phyloP scores from a whole-genome alignment of 1,139 yeast species.

The Hansenula lynferdii region DNA sequence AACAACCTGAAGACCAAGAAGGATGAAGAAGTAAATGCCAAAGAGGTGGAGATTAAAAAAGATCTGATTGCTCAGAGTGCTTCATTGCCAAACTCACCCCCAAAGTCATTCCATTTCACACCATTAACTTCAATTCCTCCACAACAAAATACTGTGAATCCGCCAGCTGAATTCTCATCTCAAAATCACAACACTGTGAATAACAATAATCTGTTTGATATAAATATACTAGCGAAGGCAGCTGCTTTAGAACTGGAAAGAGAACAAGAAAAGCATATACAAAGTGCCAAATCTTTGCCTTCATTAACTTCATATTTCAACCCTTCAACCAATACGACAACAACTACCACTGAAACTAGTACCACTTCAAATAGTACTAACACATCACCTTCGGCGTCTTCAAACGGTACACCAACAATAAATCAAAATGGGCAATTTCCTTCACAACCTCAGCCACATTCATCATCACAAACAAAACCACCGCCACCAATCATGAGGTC shows the following conservation, averaged over 20 bases:
- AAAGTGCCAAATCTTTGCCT: constrained; percentile 57
- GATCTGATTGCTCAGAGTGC: constrained; percentile 1
- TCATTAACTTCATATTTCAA: constrained; percentile 56
- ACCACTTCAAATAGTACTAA: too few relatives aligned
- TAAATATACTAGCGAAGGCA: constrained; percentile 74
- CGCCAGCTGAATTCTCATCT: too few relatives aligned
- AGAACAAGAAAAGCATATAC: constrained; percentile 32
- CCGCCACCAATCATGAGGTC: constrained; percentile 19
- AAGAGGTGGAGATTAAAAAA: neutral
- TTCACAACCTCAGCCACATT: constrained; percentile 13
- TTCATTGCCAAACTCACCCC: constrained; percentile 24
- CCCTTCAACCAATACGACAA: constrained; percentile 4
- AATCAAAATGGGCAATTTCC: constrained; percentile 3
- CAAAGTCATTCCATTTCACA: constrained; percentile 11
- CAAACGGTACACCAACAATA: constrained; percentile 12
- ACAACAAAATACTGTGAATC: constrained; percentile 7
- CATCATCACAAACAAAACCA: constrained; percentile 23
- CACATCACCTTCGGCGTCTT: constrained; percentile 3
- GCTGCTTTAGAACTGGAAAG: constrained; percentile 73
- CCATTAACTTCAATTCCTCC: constrained; percentile 11
- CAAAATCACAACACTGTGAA: too few relatives aligned
- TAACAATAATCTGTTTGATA: constrained; percentile 52
- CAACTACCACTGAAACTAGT: constrained; percentile 4
- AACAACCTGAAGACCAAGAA: constrained; percentile 8
- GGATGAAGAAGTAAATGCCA: constrained; percentile 4